A percentile compares a stretch with the other conserved stretches of the same genome.
Conservation (phyloP, 257 asterid genomes). For the Coffea eugenioides region DNA sequence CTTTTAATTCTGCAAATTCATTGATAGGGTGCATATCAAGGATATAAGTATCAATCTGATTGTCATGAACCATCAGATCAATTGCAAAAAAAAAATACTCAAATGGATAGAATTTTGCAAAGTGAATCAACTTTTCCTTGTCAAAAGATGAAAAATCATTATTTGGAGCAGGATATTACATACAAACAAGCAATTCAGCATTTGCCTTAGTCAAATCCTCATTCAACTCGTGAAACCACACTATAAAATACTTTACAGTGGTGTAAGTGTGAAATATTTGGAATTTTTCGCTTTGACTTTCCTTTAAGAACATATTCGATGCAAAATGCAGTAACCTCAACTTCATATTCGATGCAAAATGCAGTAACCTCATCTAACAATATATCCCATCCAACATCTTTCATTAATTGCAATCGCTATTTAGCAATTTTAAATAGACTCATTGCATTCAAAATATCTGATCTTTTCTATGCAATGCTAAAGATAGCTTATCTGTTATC, state of each 20-base stretch:
- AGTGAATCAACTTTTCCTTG: not conserved
- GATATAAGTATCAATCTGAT: conserved; percentile 12
- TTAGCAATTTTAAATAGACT: not conserved
- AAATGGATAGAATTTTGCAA: conserved; percentile 1
- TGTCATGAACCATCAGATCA: not conserved
- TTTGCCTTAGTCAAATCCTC: no score
- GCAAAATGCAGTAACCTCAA: conserved; percentile 9
- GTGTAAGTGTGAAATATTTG: not conserved
- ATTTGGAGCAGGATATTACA: not conserved
- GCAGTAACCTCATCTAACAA: conserved; percentile 5
- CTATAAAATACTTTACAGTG: conserved; percentile 1
- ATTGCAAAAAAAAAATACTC: not conserved
- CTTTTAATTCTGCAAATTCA: conserved; percentile 8
- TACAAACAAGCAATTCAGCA: not conserved
- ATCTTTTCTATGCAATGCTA: conserved; percentile 7
- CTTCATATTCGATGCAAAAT: conserved; percentile 1
- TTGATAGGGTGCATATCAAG: conserved; percentile 2
- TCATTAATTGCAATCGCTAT: not conserved
- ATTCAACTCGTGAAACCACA: not conserved
- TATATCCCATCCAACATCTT: not conserved
- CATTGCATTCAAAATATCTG: not conserved
- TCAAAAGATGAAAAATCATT: not conserved
- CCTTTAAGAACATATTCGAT: not conserved
- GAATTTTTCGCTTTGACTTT: not conserved
- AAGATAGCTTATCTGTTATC: not conserved